Conservation (phyloP, 2,329 filamentous ascomycete genomes). For the Phialemonium atrogriseum region DNA sequence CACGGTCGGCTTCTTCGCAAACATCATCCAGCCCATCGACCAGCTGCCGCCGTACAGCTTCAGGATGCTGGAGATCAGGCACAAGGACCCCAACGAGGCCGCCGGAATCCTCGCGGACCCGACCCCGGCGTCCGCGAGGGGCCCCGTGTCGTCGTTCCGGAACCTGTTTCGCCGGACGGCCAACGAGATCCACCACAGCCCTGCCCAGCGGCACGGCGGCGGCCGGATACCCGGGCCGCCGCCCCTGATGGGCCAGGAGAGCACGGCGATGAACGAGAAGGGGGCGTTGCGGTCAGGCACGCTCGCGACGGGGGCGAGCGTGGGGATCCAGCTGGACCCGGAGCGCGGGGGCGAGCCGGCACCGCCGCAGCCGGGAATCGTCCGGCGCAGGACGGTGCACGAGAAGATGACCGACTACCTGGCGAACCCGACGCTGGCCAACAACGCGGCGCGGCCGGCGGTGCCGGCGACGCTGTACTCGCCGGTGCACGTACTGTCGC, state of each 20-base stretch:
- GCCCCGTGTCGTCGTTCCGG: neutral
- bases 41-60: conserved; percentile 38
- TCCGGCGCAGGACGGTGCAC: conserved; percentile 25
- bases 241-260: neutral
- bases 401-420: conserved; percentile 34
- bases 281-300: neutral
- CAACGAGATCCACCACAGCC: too few species aligned
- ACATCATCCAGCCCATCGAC: conserved; percentile 50
- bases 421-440: conserved; percentile 32
- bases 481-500: conserved; percentile 43
- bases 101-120: conserved; percentile 13
- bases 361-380: conserved; percentile 15
- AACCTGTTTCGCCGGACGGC: conserved; percentile 6
- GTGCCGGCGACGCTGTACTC: conserved; percentile 41
- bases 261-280: neutral
- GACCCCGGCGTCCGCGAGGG: too few species aligned
- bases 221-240: conserved; percentile 1
- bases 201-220: neutral
- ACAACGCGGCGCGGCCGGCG: conserved; percentile 28
- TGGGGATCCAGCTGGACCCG: conserved; percentile 1
- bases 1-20: conserved; percentile 53
- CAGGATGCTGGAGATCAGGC: conserved; percentile 38
- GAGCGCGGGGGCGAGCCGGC: conserved; percentile 3
- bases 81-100: conserved; percentile 23
- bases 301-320: conserved; percentile 3